These are phyloP conservation scores for Lizonia empirigonia DNA, from an alignment of 2,329 filamentous ascomycete species.

Conservation along the genomic window DNA sequence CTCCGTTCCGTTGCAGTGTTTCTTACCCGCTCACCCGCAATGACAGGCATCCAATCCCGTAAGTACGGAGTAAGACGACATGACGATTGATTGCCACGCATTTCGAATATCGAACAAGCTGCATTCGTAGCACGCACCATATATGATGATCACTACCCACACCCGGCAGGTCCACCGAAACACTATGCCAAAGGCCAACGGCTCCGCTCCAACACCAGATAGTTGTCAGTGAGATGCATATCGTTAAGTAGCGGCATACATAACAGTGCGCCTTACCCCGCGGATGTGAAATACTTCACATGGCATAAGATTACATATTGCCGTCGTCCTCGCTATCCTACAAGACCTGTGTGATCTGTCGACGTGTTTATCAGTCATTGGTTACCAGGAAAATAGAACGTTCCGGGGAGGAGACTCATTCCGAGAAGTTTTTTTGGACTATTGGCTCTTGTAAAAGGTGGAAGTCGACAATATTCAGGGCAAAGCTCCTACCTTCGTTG, in stretches of 20 bases:
- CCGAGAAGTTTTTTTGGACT: not conserved
- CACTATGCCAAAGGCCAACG: not conserved
- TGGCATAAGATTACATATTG: too few species aligned
- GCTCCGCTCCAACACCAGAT: not conserved
- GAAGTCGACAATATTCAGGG: not conserved
- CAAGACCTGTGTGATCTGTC: not conserved
- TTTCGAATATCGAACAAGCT: not conserved
- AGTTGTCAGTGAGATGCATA: not conserved
- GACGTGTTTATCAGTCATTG: not conserved
- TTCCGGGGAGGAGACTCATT: not conserved
- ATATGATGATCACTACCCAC: conserved; percentile 1
- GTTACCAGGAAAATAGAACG: not conserved
- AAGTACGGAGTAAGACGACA: not conserved
- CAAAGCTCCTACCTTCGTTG: too few species aligned
- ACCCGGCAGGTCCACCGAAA: not conserved
- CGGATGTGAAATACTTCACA: not conserved
- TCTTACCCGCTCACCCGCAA: not conserved
- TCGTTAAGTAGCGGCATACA: not conserved
- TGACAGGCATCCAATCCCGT: not conserved
- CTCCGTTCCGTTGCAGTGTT: not conserved
- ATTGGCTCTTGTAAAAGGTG: not conserved
- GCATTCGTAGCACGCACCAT: not conserved
- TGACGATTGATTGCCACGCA: not conserved
- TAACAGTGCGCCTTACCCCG: not conserved
- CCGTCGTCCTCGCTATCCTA: not conserved